Evolutionary conservation across 148 eudicot species (phyloP).

Genomic region (Beta vulgaris): DNA sequence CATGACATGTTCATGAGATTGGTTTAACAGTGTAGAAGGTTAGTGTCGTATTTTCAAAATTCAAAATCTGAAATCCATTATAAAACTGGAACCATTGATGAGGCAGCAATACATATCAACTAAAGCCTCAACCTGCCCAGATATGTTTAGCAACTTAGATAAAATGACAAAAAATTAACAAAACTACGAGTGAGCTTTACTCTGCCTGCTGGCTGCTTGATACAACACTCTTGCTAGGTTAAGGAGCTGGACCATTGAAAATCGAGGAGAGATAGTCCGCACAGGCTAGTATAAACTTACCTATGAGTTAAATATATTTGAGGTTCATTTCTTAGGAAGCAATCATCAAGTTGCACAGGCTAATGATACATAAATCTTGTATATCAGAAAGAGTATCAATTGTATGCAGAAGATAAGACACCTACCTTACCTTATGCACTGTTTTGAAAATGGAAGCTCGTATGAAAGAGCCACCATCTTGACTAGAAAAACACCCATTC

Average conservation of each 20-base stretch:
- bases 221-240: background rate
- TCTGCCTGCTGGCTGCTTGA: background rate
- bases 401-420: slow-evolving; percentile 13
- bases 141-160: background rate
- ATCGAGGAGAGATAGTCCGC: background rate
- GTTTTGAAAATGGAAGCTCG: slow-evolving; percentile 41
- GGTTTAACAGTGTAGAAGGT: background rate
- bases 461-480: slow-evolving; percentile 26
- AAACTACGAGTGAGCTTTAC: background rate
- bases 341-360: background rate
- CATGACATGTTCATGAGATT: background rate
- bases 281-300: background rate
- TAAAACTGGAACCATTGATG: background rate
- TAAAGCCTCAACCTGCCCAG: background rate
- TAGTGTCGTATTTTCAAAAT: background rate
- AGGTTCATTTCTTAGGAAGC: background rate
- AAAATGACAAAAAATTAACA: background rate
- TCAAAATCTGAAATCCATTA: background rate
- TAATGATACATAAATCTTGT: background rate
- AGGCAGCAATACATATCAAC: background rate
- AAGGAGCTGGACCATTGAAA: background rate
- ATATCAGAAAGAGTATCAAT: background rate
- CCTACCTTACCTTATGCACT: slow-evolving; percentile 64
- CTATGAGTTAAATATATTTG: background rate
- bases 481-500: slow-evolving; percentile 23